phyloP scores from a whole-genome alignment of 1,139 yeast species.

The Blastobotrys indianensis region DNA sequence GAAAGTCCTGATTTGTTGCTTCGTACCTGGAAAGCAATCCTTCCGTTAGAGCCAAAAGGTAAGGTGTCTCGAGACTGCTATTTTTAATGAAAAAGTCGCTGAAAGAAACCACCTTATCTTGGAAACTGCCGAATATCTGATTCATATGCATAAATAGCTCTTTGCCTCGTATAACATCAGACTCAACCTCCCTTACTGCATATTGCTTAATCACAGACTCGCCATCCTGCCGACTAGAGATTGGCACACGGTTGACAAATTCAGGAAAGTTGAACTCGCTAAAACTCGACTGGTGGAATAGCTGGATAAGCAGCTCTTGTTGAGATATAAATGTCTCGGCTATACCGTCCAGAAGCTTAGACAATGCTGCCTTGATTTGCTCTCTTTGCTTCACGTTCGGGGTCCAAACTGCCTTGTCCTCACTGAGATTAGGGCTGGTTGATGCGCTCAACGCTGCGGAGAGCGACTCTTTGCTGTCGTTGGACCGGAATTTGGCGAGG shows the following conservation, averaged over 20 bases:
- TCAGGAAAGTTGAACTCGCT: slow-evolving; percentile 44
- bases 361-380: slow-evolving; percentile 16
- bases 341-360: slow-evolving; percentile 31
- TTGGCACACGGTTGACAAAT: slow-evolving; percentile 41
- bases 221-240: slow-evolving; percentile 28
- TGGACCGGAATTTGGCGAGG: slow-evolving; percentile 26
- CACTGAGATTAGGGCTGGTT: not conserved
- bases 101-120: slow-evolving; percentile 40
- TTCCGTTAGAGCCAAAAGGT: slow-evolving; percentile 40
- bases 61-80: slow-evolving; percentile 40
- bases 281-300: slow-evolving; percentile 62
- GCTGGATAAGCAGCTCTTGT: slow-evolving; percentile 56
- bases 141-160: slow-evolving; percentile 49
- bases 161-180: slow-evolving; percentile 51
- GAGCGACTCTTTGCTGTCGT: slow-evolving; percentile 8
- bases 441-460: not conserved
- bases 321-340: slow-evolving; percentile 46
- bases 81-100: slow-evolving; percentile 33
- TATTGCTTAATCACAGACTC: slow-evolving; percentile 27
- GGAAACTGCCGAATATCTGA: slow-evolving; percentile 49
- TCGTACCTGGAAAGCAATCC: slow-evolving; percentile 35
- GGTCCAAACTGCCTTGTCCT: slow-evolving; percentile 14
- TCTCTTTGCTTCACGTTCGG: slow-evolving; percentile 24
- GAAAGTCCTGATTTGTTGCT: slow-evolving; percentile 61
- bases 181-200: slow-evolving; percentile 38